Evolutionary conservation across 148 eudicot species (phyloP), one percentile per base, ranked within the genome.

Genomic region (Cornus controversa): DNA sequence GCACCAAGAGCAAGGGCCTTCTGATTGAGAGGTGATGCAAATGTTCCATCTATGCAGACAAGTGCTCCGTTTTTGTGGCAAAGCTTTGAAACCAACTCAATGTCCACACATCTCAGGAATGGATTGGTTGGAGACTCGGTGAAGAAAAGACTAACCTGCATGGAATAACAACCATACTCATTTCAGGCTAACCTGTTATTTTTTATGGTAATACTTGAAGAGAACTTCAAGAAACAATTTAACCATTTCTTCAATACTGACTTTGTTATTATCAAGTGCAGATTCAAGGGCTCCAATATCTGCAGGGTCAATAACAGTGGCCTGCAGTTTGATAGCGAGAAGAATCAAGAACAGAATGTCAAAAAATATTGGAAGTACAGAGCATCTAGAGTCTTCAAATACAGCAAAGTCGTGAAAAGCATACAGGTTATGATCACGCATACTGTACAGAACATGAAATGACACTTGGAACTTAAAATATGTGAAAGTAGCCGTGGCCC

Each of bases 41-140:
- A 92, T 53, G 98, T 94, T 74, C 98, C 98, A 77, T 94, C 98
- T 29, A 94, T 86, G 81, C 90, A 85, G 75, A 94, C 97, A 82
- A 94, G 71, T 60, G 97, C 92, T 78, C 98, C 98, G 87, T 89
- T 94, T 69, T 78, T 80, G 60, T 90, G 98, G 85, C 98, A 94
- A 80, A 94, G 89, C 82, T 94, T 89, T 5, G 98, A 90, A 72
- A 94, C 93, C 84, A 91, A 76, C 88, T 88, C 82, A 80, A 94
- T 94, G 80, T 94, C 98, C 78, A 94, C 93, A 84, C 96, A 92
- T 87, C 98, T 91, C 73, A 94, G 84, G 81, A 94, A 94, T 74
- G 98, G 98, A 79, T 94, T 94, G 69, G 97, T 94, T 65, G 98
- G 98, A 78, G 98, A 94, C 83, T 94, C 98, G 0, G 98, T 92